Base-by-base conservation (phyloP, 106 monocot genomes). In the Dendrobium catenatum region DNA sequence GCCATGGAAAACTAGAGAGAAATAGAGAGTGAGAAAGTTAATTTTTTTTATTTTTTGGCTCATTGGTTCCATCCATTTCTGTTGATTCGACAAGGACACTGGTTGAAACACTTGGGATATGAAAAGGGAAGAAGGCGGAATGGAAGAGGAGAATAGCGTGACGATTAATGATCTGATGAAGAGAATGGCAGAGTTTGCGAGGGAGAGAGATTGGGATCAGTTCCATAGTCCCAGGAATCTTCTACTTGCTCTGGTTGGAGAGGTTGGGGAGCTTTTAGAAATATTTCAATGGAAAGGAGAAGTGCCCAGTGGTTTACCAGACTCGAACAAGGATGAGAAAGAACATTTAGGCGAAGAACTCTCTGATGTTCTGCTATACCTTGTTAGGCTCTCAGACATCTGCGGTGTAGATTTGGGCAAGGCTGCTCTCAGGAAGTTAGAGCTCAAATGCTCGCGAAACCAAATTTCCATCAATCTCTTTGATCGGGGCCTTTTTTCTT, bases 261-360 rank as follows among this genome's bases (percentile, higher is more conserved):
- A 96, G 58, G 89, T 96, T 4, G 95, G 95, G 61, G 95, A 96
- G 81, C 84, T 96, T 17, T 96, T 93, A 13, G 95, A 96, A 86
- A 88, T 96, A 82, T 96, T 96, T 80, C 95, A 96, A 61, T 96
- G 95, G 95, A 91, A 88, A 44, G 95, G 95, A 5, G 95, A 96
- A 79, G 95, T 96, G 27, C 88, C 93, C 10, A 89, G 85, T 58
- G 93, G 93, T 11, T 85, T 96, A 7, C 95, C 95, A 0, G 95
- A 84, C 1, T 96, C 93, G 95, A 78, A 76, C 10, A 87, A 96
- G 81, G 89, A 77, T 19, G 95, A 96, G 81, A 93, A 87, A 85
- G 84, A 81, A 43, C 95, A 96, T 84, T 81, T 96, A 27, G 95
- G 95, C 9, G 95, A 96, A 77, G 95, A 96, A 82, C 89, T 96